Base-by-base conservation (phyloP, 2,329 filamentous ascomycete species). In the Colletotrichum sidae region DNA sequence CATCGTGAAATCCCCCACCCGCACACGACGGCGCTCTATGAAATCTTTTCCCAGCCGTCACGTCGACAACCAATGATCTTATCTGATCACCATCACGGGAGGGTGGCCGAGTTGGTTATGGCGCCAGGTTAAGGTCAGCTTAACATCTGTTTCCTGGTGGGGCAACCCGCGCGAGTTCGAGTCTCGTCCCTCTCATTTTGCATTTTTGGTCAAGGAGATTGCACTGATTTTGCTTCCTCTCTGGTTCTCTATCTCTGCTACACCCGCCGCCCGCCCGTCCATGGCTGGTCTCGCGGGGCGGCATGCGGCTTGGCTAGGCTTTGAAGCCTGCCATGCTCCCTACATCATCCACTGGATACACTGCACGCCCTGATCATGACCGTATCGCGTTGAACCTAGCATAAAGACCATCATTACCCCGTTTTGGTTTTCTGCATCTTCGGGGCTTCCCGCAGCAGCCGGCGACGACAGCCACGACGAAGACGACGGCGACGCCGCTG, bases 61-160 rank as follows among this genome's bases (percentile, higher is more conserved):
- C 1, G 1, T 4, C 33, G 50, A 44, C 10, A n/a, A 17, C 5
- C 9, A 7, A 4, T 8, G 25, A 45, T 39, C 4, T 10, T 9
- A 11, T n/a, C 9, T 37, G 15, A 53, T 52, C 17, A 34, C 9
- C 4, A n/a, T 8, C 33, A 8, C 33, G 63, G 63, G 53, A 66
- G 63, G 63, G 63, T 66, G 63, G 63, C 63, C 63, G 63, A 66
- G 63, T 66, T 66, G 63, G 63, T 66, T 66, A 66, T 66, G 63
- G 63, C 63, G 63, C 58, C 63, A 66, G 63, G 63, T 66, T 66
- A 66, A 66, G 63, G 63, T 57, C 53, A 66, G 52, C 63, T 66
- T 66, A 66, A 66, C 53, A 63, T 66, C 63, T 66, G 53, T 66
- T 63, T 66, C 63, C 63, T 66, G 63, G 63, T 66, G 63, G 63